Base-by-base conservation (phyloP, 225 moss, liverwort and hornwort species). In the Climacium dendroides region DNA sequence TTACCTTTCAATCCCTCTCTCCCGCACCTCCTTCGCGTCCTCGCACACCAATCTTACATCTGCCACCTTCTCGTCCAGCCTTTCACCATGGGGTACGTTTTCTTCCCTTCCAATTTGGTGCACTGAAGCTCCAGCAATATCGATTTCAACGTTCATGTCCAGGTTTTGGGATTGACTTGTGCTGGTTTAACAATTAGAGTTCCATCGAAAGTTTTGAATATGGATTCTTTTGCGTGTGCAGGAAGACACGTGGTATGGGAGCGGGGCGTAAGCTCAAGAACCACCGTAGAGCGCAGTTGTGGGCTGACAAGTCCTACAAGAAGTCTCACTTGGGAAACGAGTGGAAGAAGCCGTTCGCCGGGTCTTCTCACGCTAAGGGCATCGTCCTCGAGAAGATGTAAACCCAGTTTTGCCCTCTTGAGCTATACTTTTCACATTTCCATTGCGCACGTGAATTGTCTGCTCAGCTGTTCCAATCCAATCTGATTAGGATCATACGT, bases 301-400 rank as follows among this genome's bases (percentile, higher is more conserved):
- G 97, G 97, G 97, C 96, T 65, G 97, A 97, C 86, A 97, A 97
- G 90, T 97, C 97, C 19, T 97, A 97, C 91, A 97, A 97, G 92
- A 97, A 97, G 88, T 92, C 92, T 88, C 97, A 96, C 89, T 90
- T 97, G 87, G 96, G 97, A 45, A 97, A 97, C 76, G 96, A 97
- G 93, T 97, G 95, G 96, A 97, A 97, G 93, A 97, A 97, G 93
- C 96, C 96, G 3, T 97, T 97, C 52, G 96, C 97, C 23, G 97
- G 97, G 1, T 97, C 97, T 41, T 97, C 97, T 52, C 97, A 96
- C 87, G 97, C 97, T 48, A 97, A 97, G 95, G 97, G 97, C 81
- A 97, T 97, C 14, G 97, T 97, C 15, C 93, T 97, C 28, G 97
- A 97, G 93, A 97, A 97, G 85, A 97, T 97, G 97, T 97, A 90